phyloP scores from a whole-genome alignment of 2,329 filamentous ascomycete species.

The Didymella segeticola region DNA sequence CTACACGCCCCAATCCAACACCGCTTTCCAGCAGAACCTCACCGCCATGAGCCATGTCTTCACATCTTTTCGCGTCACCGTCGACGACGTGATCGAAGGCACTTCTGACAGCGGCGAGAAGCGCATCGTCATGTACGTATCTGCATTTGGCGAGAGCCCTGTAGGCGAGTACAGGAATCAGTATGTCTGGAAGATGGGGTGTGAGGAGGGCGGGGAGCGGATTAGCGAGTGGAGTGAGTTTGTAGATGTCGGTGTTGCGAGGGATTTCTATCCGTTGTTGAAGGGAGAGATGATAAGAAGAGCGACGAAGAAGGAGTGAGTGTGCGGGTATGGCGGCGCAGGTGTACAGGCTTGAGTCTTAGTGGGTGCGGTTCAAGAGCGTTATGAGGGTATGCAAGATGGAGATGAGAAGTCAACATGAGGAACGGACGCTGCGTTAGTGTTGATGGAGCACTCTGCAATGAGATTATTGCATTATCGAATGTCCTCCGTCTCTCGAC shows the following conservation, averaged over 20 bases:
- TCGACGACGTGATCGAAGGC: conserved; percentile 45
- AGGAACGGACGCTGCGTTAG: too few species aligned
- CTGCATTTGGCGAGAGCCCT: conserved; percentile 40
- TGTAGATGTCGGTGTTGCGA: conserved; percentile 38
- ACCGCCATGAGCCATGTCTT: conserved; percentile 37
- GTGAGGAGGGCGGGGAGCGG: conserved; percentile 21
- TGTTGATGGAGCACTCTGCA: too few species aligned
- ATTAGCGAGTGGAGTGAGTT: conserved; percentile 35
- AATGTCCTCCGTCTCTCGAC: too few species aligned
- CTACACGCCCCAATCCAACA: conserved; percentile 32
- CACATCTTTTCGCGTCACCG: conserved; percentile 36
- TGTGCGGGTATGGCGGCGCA: neutral
- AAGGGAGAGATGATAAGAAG: conserved; percentile 23
- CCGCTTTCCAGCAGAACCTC: conserved; percentile 27
- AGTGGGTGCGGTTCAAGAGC: neutral
- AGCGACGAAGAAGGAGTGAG: neutral
- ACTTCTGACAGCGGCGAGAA: conserved; percentile 7
- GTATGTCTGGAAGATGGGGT: conserved; percentile 41
- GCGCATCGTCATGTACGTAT: conserved; percentile 43
- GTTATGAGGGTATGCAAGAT: neutral
- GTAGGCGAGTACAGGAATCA: conserved; percentile 34
- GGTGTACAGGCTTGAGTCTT: neutral
- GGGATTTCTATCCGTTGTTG: conserved; percentile 40
- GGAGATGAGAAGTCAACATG: too few species aligned
- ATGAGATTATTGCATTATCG: too few species aligned